Evolutionary conservation across 768 basidiomycete genomes (phyloP).

Genomic region (Leucocoprinus leucothites): DNA sequence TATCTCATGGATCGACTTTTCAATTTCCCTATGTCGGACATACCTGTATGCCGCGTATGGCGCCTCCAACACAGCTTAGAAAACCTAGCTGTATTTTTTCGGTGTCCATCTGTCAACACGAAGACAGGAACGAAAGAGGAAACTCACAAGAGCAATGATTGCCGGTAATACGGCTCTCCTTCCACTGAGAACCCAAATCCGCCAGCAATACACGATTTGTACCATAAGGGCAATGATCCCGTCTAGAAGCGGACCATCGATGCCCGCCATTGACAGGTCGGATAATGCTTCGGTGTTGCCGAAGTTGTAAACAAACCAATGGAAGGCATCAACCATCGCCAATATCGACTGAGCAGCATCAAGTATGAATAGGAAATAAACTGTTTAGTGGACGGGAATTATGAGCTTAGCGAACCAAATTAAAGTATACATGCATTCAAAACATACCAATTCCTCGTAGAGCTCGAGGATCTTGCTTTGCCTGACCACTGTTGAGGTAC

Average conservation of each 20-base stretch:
- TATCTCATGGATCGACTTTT: not conserved
- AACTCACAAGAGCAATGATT: not conserved
- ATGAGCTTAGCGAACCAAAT: too few relatives aligned
- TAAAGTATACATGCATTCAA: not conserved
- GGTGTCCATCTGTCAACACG: not conserved
- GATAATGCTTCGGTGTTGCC: not conserved
- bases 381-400: not conserved
- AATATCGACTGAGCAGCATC: not conserved
- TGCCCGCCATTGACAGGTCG: not conserved
- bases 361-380: not conserved
- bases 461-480: not conserved
- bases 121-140: not conserved
- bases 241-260: not conserved
- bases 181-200: not conserved
- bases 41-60: not conserved
- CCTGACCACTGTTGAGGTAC: not conserved
- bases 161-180: not conserved
- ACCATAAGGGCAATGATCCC: not conserved
- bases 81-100: not conserved
- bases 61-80: not conserved
- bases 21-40: not conserved
- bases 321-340: not conserved
- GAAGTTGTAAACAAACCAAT: not conserved
- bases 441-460: not conserved
- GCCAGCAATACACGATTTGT: not conserved